Base-by-base conservation (phyloP, 2,329 filamentous ascomycete genomes). In the Apiospora hydei region DNA sequence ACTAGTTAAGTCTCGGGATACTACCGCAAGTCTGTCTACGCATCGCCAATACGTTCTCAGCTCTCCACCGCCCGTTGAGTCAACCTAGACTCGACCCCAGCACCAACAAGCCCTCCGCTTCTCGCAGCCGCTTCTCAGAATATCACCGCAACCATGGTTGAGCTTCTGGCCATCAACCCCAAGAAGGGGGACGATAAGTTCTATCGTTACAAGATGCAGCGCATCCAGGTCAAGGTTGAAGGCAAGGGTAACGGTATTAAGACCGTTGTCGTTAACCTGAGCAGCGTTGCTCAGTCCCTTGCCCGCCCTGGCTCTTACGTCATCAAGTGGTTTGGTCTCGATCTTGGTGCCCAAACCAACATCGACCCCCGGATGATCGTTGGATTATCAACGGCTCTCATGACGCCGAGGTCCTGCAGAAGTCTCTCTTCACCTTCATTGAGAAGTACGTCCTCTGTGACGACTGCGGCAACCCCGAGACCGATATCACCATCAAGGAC, bases 121-220 rank as follows among this genome's bases (percentile, higher is more conserved):
- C 10, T 24, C 57, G 57, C 11, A 64, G 57, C 57, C 57, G 57
- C 3, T n/a, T 30, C 8, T 69, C 49, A n/a, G 67, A 69, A 69
- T 57, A 46, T 83, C 71, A 88, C 83, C 85, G 86, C 84, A 90
- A 95, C 80, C 85, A 98, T 98, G 96, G 92, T 94, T 90, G 72
- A 73, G 21, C 72, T 73, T 34, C 43, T 73, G 34, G 95, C 94
- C 87, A 89, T 99, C 91, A 99, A 99, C 87, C 95, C 95, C 85
- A 94, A 94, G 86, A 96, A 98, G 93, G 93, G 98, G 88, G 93
- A 92, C 88, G 96, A 99, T 87, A 93, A 93, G 86, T 99, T 98
- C 91, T 99, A 99, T 88, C 96, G 96, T 85, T 99, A 99, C 92
- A 99, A 99, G 91, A 99, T 99, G 96, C 96, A 98, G 88, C 93